These are phyloP conservation scores for Ramaria sp. DNA, from an alignment of 768 basidiomycete species.

Conservation along the genomic window DNA sequence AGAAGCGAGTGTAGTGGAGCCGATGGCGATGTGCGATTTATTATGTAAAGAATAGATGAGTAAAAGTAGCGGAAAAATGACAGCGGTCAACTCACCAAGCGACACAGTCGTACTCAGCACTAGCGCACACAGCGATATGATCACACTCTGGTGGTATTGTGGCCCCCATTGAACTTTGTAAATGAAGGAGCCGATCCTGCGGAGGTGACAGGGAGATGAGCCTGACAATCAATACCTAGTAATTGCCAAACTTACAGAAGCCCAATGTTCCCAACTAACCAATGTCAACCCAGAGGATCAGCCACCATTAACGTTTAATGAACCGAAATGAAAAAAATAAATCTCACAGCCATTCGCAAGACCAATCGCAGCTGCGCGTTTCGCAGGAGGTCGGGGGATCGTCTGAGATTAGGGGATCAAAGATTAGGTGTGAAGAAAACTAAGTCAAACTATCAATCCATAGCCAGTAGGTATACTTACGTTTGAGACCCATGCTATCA, in stretches of 20 bases:
- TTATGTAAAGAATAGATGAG: neutral
- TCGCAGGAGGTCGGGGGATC: slow-evolving; percentile 12
- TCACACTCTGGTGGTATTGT: slow-evolving; percentile 50
- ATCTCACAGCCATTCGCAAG: slow-evolving; percentile 39
- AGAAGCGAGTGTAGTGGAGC: neutral
- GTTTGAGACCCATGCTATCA: slow-evolving; percentile 53
- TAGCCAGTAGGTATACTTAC: too few relatives aligned
- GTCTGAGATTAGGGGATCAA: too few relatives aligned
- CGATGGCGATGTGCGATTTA: neutral
- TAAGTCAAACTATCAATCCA: too few relatives aligned
- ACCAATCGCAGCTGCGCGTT: slow-evolving; percentile 42
- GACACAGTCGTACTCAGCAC: slow-evolving; percentile 13
- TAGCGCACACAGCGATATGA: slow-evolving; percentile 30
- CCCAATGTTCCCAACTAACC: slow-evolving; percentile 13
- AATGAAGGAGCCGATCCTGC: slow-evolving; percentile 14
- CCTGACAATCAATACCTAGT: neutral
- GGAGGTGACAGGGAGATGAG: neutral
- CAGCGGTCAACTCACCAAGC: slow-evolving; percentile 11
- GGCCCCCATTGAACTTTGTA: slow-evolving; percentile 57
- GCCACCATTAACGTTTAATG: neutral
- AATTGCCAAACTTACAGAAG: neutral
- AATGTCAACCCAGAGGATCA: neutral
- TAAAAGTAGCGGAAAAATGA: neutral
- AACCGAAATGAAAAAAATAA: neutral
- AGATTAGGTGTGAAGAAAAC: too few relatives aligned